A percentile compares a stretch with the other conserved stretches of the same genome.
These are phyloP conservation scores for Calonectria pteridis DNA, from an alignment of 2,329 filamentous ascomycete genomes.

Conservation along the genomic window DNA sequence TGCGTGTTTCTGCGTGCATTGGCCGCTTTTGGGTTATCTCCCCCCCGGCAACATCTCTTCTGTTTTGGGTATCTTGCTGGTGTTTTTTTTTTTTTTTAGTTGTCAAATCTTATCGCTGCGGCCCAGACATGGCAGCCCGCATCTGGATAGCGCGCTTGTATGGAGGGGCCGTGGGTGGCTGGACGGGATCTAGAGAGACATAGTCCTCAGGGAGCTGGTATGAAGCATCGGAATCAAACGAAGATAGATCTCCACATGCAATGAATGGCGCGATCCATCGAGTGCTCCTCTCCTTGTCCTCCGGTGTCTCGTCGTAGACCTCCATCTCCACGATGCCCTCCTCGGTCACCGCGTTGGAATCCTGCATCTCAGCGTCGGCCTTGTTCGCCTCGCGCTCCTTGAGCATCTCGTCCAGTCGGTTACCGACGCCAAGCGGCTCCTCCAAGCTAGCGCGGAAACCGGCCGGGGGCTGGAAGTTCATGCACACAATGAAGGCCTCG, in stretches of 20 bases:
- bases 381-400: constrained; percentile 55
- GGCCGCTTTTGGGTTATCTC: background rate
- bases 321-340: constrained; percentile 61
- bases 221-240: constrained; percentile 95
- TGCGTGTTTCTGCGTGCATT: background rate
- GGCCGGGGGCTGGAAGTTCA: constrained; percentile 84
- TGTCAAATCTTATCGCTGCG: constrained; percentile 40
- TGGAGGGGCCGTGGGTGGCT: constrained; percentile 94
- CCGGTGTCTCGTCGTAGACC: constrained; percentile 60
- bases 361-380: constrained; percentile 60
- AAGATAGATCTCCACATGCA: constrained; percentile 95
- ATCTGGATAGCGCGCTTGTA: constrained; percentile 93
- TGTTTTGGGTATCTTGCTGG: constrained; percentile 21
- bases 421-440: constrained; percentile 77
- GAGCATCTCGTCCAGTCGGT: constrained; percentile 64
- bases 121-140: constrained; percentile 51
- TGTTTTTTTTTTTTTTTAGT: constrained; percentile 36
- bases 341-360: constrained; percentile 45
- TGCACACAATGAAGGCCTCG: constrained; percentile 95
- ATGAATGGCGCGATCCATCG: constrained; percentile 96
- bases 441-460: constrained; percentile 83
- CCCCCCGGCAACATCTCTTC: constrained; percentile 6
- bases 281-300: constrained; percentile 53
- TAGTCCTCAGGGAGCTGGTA: constrained; percentile 90
- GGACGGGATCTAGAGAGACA: constrained; percentile 89